Percentiles rank a stretch among this genome's conserved stretches.
Conservation (phyloP, 352 stramenopile species). For the Phytopythium ostracodes region DNA sequence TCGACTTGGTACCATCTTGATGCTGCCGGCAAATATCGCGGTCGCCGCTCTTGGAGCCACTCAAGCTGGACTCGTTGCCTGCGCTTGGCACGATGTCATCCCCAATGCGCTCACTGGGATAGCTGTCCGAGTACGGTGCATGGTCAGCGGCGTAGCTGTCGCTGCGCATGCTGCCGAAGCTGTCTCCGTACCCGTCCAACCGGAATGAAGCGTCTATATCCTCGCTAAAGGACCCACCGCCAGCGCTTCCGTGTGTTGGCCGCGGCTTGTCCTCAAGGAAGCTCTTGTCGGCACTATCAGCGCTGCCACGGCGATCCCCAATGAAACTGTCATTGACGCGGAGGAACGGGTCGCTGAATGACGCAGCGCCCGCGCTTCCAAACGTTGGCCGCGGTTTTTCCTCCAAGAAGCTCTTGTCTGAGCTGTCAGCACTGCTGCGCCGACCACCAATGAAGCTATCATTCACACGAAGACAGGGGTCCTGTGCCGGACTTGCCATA, state of each 20-base stretch:
- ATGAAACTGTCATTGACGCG: slow-evolving; percentile 11
- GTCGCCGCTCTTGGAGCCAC: not conserved
- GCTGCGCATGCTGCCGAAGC: slow-evolving; percentile 4
- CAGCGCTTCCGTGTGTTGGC: not conserved
- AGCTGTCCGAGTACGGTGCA: not conserved
- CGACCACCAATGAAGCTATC: not conserved
- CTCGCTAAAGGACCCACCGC: not conserved
- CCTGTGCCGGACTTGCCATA: not conserved
- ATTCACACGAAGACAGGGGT: not conserved
- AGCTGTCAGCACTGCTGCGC: not conserved
- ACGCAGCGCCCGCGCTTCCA: not conserved
- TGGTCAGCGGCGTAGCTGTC: slow-evolving; percentile 4
- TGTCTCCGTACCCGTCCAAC: slow-evolving; percentile 4
- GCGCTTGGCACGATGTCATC: not conserved
- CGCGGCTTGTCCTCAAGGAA: slow-evolving; percentile 6
- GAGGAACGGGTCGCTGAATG: not conserved
- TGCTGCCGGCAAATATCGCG: not conserved
- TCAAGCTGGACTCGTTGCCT: not conserved
- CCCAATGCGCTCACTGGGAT: not conserved
- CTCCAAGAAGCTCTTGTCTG: not conserved
- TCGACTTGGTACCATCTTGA: not conserved
- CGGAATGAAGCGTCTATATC: slow-evolving; percentile 7
- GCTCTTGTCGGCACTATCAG: slow-evolving; percentile 6
- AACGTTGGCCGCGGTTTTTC: not conserved
- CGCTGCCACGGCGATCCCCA: not conserved